Percentiles rank a stretch among this genome's conserved stretches.
These are phyloP conservation scores for Warburgia ugandensis DNA, from an alignment of 164 flowering plant species.

Conservation along the genomic window DNA sequence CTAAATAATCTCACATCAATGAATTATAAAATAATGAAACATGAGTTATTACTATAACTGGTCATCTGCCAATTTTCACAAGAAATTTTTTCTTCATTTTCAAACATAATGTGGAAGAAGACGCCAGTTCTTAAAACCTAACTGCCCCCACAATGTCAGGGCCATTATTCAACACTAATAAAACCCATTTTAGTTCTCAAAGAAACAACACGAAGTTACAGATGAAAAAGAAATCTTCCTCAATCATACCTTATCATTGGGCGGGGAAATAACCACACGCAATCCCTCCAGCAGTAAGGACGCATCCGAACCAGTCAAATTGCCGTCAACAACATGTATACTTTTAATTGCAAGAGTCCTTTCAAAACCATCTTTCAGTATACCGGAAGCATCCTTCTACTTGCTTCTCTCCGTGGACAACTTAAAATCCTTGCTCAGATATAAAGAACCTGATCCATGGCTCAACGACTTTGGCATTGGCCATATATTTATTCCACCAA, in stretches of 20 bases:
- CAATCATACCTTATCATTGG: conserved; percentile 53
- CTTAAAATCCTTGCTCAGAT: conserved; percentile 38
- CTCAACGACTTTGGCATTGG: conserved; percentile 62
- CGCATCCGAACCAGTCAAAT: conserved; percentile 14
- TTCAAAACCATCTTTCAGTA: conserved; percentile 57
- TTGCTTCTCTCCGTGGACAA: conserved; percentile 39
- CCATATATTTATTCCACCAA: conserved; percentile 45
- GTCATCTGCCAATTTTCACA: not conserved
- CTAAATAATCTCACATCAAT: too few species aligned
- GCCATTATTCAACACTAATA: not conserved
- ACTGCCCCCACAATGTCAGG: too few species aligned
- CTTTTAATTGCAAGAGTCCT: conserved; percentile 38
- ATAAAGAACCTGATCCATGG: conserved; percentile 32
- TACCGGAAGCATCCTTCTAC: conserved; percentile 45
- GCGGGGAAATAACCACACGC: conserved; percentile 40
- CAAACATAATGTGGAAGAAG: not conserved
- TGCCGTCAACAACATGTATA: conserved; percentile 40
- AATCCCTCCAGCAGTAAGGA: conserved; percentile 37
- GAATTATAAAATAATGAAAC: too few species aligned
- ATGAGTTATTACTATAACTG: too few species aligned
- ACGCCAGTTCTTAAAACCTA: too few species aligned
- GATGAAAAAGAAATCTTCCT: too few species aligned
- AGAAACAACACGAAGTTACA: not conserved
- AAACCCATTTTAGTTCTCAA: not conserved
- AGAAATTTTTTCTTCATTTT: not conserved